Conservation (phyloP, 495 filamentous ascomycete species). For the Pseudevernia furfuracea region DNA sequence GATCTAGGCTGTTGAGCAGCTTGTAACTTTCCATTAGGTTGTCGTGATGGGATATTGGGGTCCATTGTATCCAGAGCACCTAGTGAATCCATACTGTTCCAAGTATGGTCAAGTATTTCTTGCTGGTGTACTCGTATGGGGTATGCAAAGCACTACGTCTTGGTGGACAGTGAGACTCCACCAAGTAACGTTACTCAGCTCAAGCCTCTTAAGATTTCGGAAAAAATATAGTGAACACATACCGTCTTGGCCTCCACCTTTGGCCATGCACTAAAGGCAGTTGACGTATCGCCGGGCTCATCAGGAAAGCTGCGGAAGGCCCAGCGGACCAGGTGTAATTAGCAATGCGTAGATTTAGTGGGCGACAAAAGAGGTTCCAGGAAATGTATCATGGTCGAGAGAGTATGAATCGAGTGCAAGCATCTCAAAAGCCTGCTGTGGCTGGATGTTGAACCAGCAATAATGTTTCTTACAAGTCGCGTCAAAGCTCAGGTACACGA, state of each 20-base stretch:
- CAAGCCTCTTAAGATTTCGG: background rate
- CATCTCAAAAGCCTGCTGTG: background rate
- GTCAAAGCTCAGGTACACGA: background rate
- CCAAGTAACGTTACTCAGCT: background rate
- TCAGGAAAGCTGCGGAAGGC: background rate
- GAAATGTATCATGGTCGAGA: background rate
- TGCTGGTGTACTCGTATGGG: background rate
- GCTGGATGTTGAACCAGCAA: background rate
- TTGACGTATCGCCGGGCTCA: background rate
- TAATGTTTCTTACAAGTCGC: background rate
- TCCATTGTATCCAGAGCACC: constrained; percentile 18
- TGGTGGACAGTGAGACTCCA: background rate
- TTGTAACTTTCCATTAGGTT: constrained; percentile 5
- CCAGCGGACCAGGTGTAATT: background rate
- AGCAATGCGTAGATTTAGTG: background rate
- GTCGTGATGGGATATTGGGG: constrained; percentile 14
- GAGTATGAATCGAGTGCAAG: background rate
- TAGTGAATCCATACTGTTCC: constrained; percentile 10
- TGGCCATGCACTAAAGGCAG: background rate
- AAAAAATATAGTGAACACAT: background rate
- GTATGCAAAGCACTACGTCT: background rate
- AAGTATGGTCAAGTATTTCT: background rate
- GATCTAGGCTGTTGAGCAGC: constrained; percentile 40
- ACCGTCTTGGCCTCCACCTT: background rate
- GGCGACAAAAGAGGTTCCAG: background rate